Percentiles rank a stretch among this genome's conserved stretches.
Conservation (phyloP, 225 moss, liverwort and hornwort genomes). For the Takakia lepidozioides region DNA sequence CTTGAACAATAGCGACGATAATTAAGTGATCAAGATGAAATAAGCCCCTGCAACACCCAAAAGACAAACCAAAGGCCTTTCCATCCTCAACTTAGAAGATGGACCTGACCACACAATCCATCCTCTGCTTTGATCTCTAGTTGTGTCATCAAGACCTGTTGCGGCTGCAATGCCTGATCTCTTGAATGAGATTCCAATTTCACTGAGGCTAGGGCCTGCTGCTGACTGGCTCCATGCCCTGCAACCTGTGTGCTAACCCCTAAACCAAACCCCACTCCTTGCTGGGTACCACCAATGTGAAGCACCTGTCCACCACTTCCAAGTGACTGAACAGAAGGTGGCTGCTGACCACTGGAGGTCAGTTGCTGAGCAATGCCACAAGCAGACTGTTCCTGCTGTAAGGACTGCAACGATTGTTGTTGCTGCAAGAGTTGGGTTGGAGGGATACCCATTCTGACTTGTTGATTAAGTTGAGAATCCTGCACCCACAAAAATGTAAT, state of each 20-base stretch:
- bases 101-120: not conserved
- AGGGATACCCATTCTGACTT: constrained; percentile 37
- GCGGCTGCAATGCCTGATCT: constrained; percentile 35
- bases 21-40: not conserved
- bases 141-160: constrained; percentile 47
- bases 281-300: constrained; percentile 33
- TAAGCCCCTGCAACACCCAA: not conserved
- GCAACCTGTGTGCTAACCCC: constrained; percentile 29
- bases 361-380: constrained; percentile 32
- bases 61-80: not conserved
- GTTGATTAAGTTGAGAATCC: constrained; percentile 45
- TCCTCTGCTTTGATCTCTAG: constrained; percentile 44
- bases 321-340: constrained; percentile 14
- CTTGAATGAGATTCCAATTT: constrained; percentile 37
- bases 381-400: constrained; percentile 43
- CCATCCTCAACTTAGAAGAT: not conserved
- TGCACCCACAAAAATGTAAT: constrained; percentile 8
- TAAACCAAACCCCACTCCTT: constrained; percentile 24
- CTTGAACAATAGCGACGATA: no score
- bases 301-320: constrained; percentile 25
- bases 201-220: constrained; percentile 26
- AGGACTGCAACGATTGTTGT: constrained; percentile 37
- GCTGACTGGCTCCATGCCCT: constrained; percentile 24
- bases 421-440: constrained; percentile 45
- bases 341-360: constrained; percentile 32